Base-by-base conservation (phyloP, 148 eudicot genomes). In the Beta vulgaris region DNA sequence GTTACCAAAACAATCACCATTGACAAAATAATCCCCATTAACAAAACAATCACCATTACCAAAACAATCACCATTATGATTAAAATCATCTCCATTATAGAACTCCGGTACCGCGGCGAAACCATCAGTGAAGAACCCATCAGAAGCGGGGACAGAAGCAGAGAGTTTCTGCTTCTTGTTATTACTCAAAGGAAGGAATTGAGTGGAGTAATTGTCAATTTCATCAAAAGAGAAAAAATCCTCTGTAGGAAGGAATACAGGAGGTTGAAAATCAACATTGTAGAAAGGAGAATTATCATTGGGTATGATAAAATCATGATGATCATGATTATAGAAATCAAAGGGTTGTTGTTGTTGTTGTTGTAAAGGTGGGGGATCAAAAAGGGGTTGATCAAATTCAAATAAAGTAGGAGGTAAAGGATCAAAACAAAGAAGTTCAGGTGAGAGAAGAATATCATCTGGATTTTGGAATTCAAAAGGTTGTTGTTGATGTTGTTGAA, bases 361-460 rank as follows among this genome's bases (percentile, higher is more conserved):
- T 13, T 36, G 64, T 7, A 49, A 44, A 6, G 72, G 55, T 0
- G 69, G 76, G 7, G 77, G 77, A 43, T 67, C 26, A 23, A 78
- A 23, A 14, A 62, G 76, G 16, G 65, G 49, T 0, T 66, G 43
- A 14, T 55, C 59, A 74, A 74, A 48, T 15, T 69, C 78, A 51
- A 79, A 53, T 28, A 79, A 74, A 21, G 74, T 12, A 75, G 78
- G 77, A 31, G 82, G 78, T 2, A 40, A 48, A 40, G 75, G 73
- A 58, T 80, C 82, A 43, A 80, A 75, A 43, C 79, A 80, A 48
- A 75, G 76, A 16, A 80, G 82, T 68, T 80, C 75, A 34, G 40
- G 28, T 18, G 35, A 59, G 42, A 13, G 3, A 5, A 57, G 59
- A 15, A 32, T 26, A 21, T 76, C 34, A 7, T 63, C 11, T 23